Base-by-base conservation (phyloP, 176 grass and related monocot species). In the Oryza longistaminata region DNA sequence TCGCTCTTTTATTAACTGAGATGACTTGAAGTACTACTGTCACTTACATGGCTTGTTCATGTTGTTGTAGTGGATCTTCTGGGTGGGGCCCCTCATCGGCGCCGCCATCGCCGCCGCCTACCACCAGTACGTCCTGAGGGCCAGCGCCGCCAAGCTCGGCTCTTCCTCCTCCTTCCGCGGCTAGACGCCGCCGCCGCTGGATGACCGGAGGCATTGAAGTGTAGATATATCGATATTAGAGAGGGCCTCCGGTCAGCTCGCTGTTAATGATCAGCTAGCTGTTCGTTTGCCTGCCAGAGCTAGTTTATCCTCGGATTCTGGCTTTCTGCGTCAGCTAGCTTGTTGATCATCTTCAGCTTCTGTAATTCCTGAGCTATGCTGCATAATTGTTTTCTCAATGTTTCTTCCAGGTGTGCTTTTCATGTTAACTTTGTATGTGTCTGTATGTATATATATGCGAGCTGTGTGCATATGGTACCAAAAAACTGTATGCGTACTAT, bases 1-100 rank as follows among this genome's bases (percentile, higher is more conserved):
- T 78, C 40, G 72, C 49, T n/a, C 15, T 58, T 58, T n/a, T 0
- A 21, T 15, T 19, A 52, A 2, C 6, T 71, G 29, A 16, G 35
- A 61, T n/a, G n/a, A 70, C 7, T 40, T 64, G 65, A 58, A 68
- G 65, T 44, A 68, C 17, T 10, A 1, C 21, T n/a, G 19, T 22
- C 3, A 22, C n/a, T 62, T 1, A 61, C 19, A 61, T 64, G 26
- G 15, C 50, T 33, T 29, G 0, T 11, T 22, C 27, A 31, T 76
- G 39, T 70, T 13, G 34, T 77, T 88, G 82, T 85, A 96, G 91
- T 96, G 94, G 94, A 96, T 96, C 72, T 96, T 96, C 89, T 96
- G 94, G 91, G 94, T 93, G 77, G 91, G 94, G 2, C 94, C 91
- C 2, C 76, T 96, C 73, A 83, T 91, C 53, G 94, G 94, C 1